Percentiles rank a stretch among this genome's conserved stretches.
These are phyloP conservation scores for Phytophthora sp. DNA, from an alignment of 352 stramenopile genomes.

Conservation along the genomic window DNA sequence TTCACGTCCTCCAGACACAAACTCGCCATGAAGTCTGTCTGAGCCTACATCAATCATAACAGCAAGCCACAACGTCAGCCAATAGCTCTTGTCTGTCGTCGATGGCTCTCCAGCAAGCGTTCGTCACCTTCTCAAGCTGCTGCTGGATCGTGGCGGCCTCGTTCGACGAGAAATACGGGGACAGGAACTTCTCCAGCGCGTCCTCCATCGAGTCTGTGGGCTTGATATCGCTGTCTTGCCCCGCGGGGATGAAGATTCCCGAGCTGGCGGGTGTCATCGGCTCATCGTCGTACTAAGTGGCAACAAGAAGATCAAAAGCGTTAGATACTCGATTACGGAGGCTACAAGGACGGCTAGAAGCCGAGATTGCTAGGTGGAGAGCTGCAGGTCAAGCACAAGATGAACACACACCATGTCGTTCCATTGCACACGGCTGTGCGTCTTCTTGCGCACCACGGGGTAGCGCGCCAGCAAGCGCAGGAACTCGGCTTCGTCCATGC, in stretches of 20 bases:
- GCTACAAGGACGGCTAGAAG: neutral
- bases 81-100: neutral
- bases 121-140: constrained; percentile 64
- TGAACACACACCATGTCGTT: constrained; percentile 61
- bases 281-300: constrained; percentile 35
- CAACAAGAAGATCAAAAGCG: neutral
- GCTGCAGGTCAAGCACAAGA: neutral
- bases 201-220: constrained; percentile 48
- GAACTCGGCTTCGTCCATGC: constrained; percentile 82
- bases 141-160: constrained; percentile 65
- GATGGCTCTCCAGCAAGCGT: neutral
- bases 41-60: constrained; percentile 33
- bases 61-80: constrained; percentile 8
- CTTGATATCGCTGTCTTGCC: constrained; percentile 40
- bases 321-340: neutral
- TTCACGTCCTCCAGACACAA: constrained; percentile 74
- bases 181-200: constrained; percentile 70
- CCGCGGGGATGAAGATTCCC: constrained; percentile 30
- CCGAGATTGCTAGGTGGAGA: neutral
- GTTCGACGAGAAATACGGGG: constrained; percentile 63
- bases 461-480: constrained; percentile 70
- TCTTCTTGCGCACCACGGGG: constrained; percentile 83
- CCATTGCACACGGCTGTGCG: constrained; percentile 79
- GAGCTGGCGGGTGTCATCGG: constrained; percentile 23
- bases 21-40: constrained; percentile 60